Conservation (phyloP, 2,329 filamentous ascomycete genomes). For the Sporothrix pallida region DNA sequence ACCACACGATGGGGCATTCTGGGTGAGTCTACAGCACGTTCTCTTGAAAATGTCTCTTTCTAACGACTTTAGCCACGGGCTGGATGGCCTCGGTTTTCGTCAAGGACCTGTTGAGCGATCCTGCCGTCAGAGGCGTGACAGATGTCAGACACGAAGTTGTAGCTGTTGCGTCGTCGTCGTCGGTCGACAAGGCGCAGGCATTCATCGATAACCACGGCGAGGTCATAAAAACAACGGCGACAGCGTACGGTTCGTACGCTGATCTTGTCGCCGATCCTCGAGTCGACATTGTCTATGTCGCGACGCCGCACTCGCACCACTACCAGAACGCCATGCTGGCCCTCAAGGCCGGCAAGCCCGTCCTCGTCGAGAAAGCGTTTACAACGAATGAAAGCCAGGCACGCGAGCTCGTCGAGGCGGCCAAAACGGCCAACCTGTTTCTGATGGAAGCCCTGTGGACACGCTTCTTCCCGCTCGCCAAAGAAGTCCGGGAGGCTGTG, state of each 20-base stretch:
- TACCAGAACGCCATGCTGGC: conserved; percentile 89
- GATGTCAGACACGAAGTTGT: conserved; percentile 79
- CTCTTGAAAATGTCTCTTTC: not conserved
- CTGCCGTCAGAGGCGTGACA: conserved; percentile 68
- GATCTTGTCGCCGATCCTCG: conserved; percentile 79
- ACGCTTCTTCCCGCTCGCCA: conserved; percentile 81
- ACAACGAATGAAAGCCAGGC: conserved; percentile 82
- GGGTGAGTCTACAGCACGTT: conserved; percentile 50
- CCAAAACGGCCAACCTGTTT: conserved; percentile 73
- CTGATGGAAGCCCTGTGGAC: conserved; percentile 92
- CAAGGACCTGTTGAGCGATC: conserved; percentile 78
- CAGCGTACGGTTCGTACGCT: conserved; percentile 79
- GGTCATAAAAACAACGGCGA: conserved; percentile 59
- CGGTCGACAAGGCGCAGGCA: conserved; percentile 68
- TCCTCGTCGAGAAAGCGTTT: conserved; percentile 89
- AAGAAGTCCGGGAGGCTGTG: conserved; percentile 72
- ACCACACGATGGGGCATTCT: conserved; percentile 59
- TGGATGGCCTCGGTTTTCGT: conserved; percentile 60
- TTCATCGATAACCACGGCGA: conserved; percentile 75
- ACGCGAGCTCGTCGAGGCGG: conserved; percentile 71
- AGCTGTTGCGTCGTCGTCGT: conserved; percentile 79
- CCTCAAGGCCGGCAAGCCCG: conserved; percentile 74
- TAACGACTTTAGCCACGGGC: not conserved
- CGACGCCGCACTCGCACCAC: conserved; percentile 90
- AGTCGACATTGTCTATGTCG: conserved; percentile 86